Evolutionary conservation across 257 asterid genomes (phyloP), one percentile per base, ranked within the genome.

Genomic region (Solanum pennellii): DNA sequence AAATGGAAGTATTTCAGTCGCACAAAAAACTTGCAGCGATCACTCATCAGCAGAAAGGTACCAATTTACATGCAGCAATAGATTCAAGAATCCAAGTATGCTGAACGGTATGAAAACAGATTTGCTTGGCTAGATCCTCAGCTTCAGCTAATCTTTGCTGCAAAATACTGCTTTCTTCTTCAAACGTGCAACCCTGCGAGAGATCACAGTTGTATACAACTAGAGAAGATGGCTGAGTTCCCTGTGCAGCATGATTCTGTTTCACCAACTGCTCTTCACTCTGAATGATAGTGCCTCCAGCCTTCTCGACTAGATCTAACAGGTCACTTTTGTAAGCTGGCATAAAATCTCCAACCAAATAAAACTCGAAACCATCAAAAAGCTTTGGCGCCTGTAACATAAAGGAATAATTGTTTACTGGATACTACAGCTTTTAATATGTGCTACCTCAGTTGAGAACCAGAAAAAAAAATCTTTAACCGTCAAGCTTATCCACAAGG

Each of bases 41-140:
- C 9, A 15, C 75, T 56, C 62, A 83, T 14, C 15, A 72, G 42
- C 83, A 74, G 87, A 45, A 73, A 60, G 95, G 94, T 88, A 90
- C 89, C 88, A 92, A 72, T 73, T 89, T 87, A 83, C 93, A 91
- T 11, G 94, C 98, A 86, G 98, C 96, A 87, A 97, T 92, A 3
- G 98, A 92, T 88, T 97, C 99, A 93, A 97, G 86, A 88, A 97
- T 94, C 99, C 98, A 97, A 8, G 98, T 95, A 91, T 95, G 99
- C 23, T 94, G 93, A 87, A 92, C 80, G 77, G 89, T 93, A 60
- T 27, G 90, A 79, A 92, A 92, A 20, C 89, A 89, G 0, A 89
- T 85, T 68, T 59, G 87, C 23, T 77, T 88, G 73, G 94, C 94
- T 35, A 92, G 73, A 77, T 88, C 86, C 86, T 88, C 87, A 5